These are phyloP conservation scores for Dryas integrifolia DNA, from an alignment of 331 rosid genomes.

Conservation along the genomic window DNA sequence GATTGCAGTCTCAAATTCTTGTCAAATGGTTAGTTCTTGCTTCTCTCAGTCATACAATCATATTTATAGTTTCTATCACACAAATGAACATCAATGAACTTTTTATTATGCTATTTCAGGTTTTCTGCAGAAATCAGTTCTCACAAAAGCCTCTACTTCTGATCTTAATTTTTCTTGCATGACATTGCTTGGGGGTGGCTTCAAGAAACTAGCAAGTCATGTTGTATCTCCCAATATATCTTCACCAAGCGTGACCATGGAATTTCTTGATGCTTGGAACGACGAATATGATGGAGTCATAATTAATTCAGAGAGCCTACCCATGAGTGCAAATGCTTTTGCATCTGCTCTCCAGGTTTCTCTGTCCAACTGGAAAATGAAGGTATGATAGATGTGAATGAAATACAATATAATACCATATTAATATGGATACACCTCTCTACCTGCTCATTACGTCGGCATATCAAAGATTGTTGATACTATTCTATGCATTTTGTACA, in stretches of 20 bases:
- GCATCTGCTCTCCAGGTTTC: conserved; percentile 40
- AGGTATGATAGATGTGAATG: conserved; percentile 25
- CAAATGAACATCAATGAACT: not conserved
- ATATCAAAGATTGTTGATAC: not conserved
- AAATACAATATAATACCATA: not conserved
- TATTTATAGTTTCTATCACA: not conserved
- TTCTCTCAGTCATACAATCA: not conserved
- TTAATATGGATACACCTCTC: not conserved
- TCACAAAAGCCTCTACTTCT: conserved; percentile 1
- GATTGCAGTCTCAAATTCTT: not conserved
- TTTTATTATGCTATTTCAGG: conserved; percentile 15
- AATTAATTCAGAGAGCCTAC: conserved; percentile 39
- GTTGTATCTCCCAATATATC: conserved; percentile 35
- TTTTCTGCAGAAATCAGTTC: not conserved
- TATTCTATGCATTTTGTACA: not conserved
- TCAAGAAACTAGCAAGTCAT: conserved; percentile 25
- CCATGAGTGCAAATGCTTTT: conserved; percentile 38
- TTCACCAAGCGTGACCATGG: conserved; percentile 26
- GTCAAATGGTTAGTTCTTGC: conserved; percentile 20
- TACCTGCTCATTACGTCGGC: no score
- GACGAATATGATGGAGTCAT: conserved; percentile 47
- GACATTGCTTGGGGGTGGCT: conserved; percentile 11
- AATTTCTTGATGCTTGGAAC: conserved; percentile 39
- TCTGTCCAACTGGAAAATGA: conserved; percentile 34
- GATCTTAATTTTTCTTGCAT: conserved; percentile 12